Evolutionary conservation across 371 early-diverging fungal species (phyloP), one percentile per base, ranked within the genome.

Genomic region (Vairimorpha apis): DNA sequence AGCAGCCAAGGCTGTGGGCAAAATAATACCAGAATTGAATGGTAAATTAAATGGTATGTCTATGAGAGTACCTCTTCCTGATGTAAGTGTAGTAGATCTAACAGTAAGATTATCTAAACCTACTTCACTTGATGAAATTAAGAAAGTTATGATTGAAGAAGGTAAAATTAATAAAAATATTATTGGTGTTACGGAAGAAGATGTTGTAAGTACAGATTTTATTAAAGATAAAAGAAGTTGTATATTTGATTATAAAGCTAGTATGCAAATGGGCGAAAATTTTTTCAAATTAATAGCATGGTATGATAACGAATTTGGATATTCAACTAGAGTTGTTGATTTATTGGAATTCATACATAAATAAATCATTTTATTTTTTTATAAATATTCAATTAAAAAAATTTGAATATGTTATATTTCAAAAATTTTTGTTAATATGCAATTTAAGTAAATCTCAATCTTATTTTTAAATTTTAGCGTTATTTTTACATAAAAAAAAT

Each of bases 231-330:
- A 85, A 41, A 89, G 86, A 85, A 90, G 91, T 67, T 90, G 89
- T 84, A 90, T 94, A 86, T 91, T 95, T 76, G 99, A 98, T 86
- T 88, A 90, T 82, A 88, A 88, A 83, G 97, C 96, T 72, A 93
- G 94, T 83, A 96, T 98, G 78, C 88, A 90, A 38, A 86, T 98
- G 69, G 92, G 89, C 83, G 87, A 89, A 82, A 90, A 87, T 80
- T 98, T 96, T 84, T 92, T 97, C 87, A 98, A 98, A 90, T 84
- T 97, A 55, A 86, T 98, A 74, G 87, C 92, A 41, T 97, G 95
- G 94, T 95, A 86, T 67, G 86, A 85, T 75, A 87, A 86, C 71
- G 86, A 87, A 78, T 87, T 84, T 84, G 97, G 94, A 76, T 97
- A 97, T 89, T 90, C 92, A 38, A 85, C 83, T 86, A 89, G 96